Conservation (phyloP, 2,329 filamentous ascomycete species). For the Fusarium sp. region DNA sequence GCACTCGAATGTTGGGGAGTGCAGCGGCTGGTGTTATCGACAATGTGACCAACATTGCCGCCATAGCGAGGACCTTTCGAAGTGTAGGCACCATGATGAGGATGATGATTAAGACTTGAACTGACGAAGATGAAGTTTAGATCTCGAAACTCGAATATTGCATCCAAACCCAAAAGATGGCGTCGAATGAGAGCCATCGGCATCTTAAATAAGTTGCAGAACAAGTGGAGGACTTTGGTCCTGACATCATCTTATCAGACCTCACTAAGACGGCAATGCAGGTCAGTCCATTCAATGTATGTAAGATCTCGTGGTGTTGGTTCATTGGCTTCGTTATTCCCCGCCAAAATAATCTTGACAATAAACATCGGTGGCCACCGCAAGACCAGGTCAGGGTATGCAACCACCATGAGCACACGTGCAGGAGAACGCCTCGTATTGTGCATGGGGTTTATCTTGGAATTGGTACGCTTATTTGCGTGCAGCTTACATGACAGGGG, state of each 20-base stretch:
- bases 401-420: neutral
- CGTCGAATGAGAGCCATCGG: constrained; percentile 11
- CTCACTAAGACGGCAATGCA: constrained; percentile 2
- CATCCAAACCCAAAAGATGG: constrained; percentile 7
- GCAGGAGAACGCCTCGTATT: neutral
- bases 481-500: constrained; percentile 8
- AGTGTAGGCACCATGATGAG: constrained; percentile 5
- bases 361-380: constrained; percentile 1
- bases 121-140: neutral
- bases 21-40: neutral
- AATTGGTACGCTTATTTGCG: neutral
- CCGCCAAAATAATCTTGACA: neutral
- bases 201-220: constrained; percentile 16
- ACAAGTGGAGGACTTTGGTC: neutral
- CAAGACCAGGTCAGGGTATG: neutral
- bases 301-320: constrained; percentile 23
- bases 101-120: neutral
- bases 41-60: neutral
- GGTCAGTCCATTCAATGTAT: neutral
- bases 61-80: neutral
- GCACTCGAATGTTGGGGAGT: constrained; percentile 25
- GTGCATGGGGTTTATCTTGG: constrained; percentile 3
- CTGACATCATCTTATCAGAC: constrained; percentile 15
- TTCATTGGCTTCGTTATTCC: constrained; percentile 5
- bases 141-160: neutral